Percentiles rank a stretch among this genome's conserved stretches.
Conservation (phyloP, 139 green algal genomes). For the Helicosporidium sp. region DNA sequence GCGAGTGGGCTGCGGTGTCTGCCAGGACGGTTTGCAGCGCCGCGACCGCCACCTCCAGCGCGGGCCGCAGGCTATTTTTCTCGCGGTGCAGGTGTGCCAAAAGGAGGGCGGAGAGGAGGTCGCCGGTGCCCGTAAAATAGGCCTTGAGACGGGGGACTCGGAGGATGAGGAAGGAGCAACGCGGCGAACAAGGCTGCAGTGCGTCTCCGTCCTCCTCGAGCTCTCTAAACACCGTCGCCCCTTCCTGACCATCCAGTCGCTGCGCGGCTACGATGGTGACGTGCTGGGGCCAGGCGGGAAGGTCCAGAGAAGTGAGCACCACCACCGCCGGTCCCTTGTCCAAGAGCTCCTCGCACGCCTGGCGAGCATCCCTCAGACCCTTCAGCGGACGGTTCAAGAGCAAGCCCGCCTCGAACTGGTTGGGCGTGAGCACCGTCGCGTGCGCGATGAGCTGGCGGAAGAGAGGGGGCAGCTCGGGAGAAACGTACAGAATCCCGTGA, state of each 20-base stretch:
- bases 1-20: slow-evolving; percentile 17
- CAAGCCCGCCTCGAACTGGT: slow-evolving; percentile 62
- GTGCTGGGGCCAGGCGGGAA: slow-evolving; percentile 6
- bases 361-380: slow-evolving; percentile 29
- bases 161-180: slow-evolving; percentile 10
- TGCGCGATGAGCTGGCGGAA: slow-evolving; percentile 51
- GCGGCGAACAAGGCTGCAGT: no score
- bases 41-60: slow-evolving; percentile 41
- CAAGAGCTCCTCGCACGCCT: slow-evolving; percentile 34
- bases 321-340: not conserved
- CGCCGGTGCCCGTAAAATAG: slow-evolving; percentile 69
- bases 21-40: slow-evolving; percentile 42
- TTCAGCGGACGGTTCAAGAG: slow-evolving; percentile 41
- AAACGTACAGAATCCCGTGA: slow-evolving; percentile 63
- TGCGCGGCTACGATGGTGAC: slow-evolving; percentile 47
- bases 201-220: no score
- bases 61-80: slow-evolving; percentile 30
- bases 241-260: slow-evolving; percentile 27
- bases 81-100: slow-evolving; percentile 37
- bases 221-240: slow-evolving; percentile 9
- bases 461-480: slow-evolving; percentile 39
- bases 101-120: slow-evolving; percentile 49
- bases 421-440: slow-evolving; percentile 62
- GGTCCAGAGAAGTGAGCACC: no score
- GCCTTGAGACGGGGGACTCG: slow-evolving; percentile 33